Conservation (phyloP, 1,284 basidiomycete species). For the Cerioporus squamosus region DNA sequence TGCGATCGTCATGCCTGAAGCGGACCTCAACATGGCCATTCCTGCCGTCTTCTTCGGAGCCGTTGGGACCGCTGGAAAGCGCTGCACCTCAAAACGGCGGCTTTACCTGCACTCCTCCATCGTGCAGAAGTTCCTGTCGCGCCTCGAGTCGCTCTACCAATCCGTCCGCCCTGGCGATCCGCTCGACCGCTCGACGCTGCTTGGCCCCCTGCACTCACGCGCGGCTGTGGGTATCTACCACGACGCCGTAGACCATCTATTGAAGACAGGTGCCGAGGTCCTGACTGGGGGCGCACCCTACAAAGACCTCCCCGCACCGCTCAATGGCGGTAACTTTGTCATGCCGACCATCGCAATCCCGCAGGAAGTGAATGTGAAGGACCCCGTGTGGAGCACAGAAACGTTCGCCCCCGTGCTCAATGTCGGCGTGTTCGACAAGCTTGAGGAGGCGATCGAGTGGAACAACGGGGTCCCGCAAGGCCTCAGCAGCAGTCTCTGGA, state of each 20-base stretch:
- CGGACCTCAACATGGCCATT: constrained; percentile 87
- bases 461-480: constrained; percentile 95
- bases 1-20: constrained; percentile 91
- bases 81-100: constrained; percentile 92
- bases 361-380: constrained; percentile 52
- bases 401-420: constrained; percentile 89
- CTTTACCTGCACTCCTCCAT: constrained; percentile 87
- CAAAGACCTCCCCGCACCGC: constrained; percentile 43
- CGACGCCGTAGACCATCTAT: constrained; percentile 66
- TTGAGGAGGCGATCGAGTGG: constrained; percentile 90
- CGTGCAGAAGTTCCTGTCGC: constrained; percentile 75
- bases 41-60: constrained; percentile 93
- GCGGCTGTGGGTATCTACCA: constrained; percentile 72
- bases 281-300: constrained; percentile 69
- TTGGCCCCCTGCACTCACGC: constrained; percentile 86
- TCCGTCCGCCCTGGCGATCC: constrained; percentile 83
- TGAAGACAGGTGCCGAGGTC: constrained; percentile 74
- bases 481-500: constrained; percentile 91
- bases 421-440: constrained; percentile 86
- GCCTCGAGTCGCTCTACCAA: constrained; percentile 75
- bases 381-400: constrained; percentile 79
- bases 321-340: constrained; percentile 83
- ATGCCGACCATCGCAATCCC: constrained; percentile 85
- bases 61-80: constrained; percentile 92
- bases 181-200: constrained; percentile 69